Evolutionary conservation across 345 rosid genomes (phyloP).

Genomic region (Camelina hispida): DNA sequence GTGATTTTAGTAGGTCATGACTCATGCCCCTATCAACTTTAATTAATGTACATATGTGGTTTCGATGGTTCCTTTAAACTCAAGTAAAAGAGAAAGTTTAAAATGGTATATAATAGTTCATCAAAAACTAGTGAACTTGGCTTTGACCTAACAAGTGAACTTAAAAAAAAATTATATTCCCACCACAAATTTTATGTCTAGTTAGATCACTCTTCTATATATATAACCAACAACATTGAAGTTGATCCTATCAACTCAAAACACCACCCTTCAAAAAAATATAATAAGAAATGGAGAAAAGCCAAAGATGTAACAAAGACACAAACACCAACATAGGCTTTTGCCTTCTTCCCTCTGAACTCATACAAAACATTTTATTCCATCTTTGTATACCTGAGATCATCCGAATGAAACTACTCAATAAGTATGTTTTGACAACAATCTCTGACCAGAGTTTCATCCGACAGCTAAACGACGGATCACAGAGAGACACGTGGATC

Average conservation of each 20-base stretch:
- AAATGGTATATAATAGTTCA: neutral
- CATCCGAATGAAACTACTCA: slow-evolving; percentile 58
- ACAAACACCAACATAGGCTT: slow-evolving; percentile 53
- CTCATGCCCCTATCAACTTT: neutral
- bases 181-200: slow-evolving; percentile 19
- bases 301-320: slow-evolving; percentile 41
- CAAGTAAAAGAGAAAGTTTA: neutral
- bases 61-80: neutral
- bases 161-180: slow-evolving; percentile 20
- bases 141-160: slow-evolving; percentile 39
- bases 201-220: slow-evolving; percentile 12
- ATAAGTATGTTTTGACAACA: slow-evolving; percentile 48
- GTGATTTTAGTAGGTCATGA: neutral
- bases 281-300: slow-evolving; percentile 34
- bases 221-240: slow-evolving; percentile 28
- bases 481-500: slow-evolving; percentile 63
- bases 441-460: slow-evolving; percentile 65
- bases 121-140: slow-evolving; percentile 16
- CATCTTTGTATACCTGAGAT: slow-evolving; percentile 68
- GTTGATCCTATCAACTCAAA: slow-evolving; percentile 29
- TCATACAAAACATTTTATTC: slow-evolving; percentile 70
- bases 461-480: slow-evolving; percentile 55
- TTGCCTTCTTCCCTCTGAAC: slow-evolving; percentile 79
- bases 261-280: neutral
- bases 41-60: too few species aligned